Conservation (phyloP, 768 basidiomycete species). For the Boletus fagicola region DNA sequence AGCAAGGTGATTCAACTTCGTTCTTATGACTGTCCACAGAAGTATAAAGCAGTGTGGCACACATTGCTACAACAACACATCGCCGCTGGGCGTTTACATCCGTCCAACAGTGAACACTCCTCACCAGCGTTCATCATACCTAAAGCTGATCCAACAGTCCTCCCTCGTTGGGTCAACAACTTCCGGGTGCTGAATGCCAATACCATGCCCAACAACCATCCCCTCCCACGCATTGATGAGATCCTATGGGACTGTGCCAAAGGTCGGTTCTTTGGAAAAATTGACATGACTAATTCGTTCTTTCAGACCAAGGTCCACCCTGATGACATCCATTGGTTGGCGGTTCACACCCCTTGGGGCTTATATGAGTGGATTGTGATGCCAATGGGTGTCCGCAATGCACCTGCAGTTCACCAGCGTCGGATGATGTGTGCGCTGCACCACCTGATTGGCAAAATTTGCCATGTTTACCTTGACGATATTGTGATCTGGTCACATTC, state of each 20-base stretch:
- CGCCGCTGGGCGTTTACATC: too few species aligned
- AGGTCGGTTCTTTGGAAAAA: constrained; percentile 36
- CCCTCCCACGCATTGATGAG: constrained; percentile 16
- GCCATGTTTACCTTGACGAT: constrained; percentile 17
- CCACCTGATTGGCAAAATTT: constrained; percentile 15
- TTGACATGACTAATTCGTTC: constrained; percentile 44
- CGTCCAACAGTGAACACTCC: too few species aligned
- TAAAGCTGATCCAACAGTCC: constrained; percentile 24
- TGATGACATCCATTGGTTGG: constrained; percentile 33
- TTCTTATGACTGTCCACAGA: too few species aligned
- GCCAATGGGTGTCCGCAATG: constrained; percentile 14
- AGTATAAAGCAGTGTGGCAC: too few species aligned
- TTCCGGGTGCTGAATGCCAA: constrained; percentile 26
- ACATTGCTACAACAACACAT: too few species aligned
- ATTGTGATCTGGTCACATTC: constrained; percentile 31
- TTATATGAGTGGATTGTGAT: constrained; percentile 36
- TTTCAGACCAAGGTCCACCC: constrained; percentile 36
- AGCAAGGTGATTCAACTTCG: too few species aligned
- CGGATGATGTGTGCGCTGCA: constrained; percentile 13
- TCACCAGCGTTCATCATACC: constrained; percentile 27
- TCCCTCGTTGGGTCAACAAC: constrained; percentile 32
- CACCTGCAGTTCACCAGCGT: constrained; percentile 21
- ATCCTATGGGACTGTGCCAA: constrained; percentile 25
- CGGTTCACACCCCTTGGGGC: constrained; percentile 39
- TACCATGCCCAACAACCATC: constrained; percentile 18